These are phyloP conservation scores for Scutellaria galericulata DNA, from an alignment of 257 asterid species.

Conservation along the genomic window DNA sequence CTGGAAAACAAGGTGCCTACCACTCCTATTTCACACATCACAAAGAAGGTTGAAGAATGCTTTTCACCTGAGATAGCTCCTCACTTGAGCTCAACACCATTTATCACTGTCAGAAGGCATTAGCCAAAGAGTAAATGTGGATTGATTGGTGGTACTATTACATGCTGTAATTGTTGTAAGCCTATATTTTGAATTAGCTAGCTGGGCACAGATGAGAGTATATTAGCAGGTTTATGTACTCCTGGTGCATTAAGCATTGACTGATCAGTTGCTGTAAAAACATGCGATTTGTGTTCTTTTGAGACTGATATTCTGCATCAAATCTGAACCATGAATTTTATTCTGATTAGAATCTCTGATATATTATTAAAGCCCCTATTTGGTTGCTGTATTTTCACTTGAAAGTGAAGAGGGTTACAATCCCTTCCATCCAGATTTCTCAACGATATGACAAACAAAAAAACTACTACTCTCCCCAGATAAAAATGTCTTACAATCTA, in stretches of 20 bases:
- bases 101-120: conserved; percentile 50
- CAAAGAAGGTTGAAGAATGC: conserved; percentile 41
- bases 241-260: conserved; percentile 38
- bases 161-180: conserved; percentile 21
- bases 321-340: no score
- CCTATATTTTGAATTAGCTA: not conserved
- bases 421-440: not conserved
- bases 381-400: not conserved
- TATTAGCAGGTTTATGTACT: conserved; percentile 40
- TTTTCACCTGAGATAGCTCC: conserved; percentile 49
- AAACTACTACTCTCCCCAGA: not conserved
- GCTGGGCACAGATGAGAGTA: conserved; percentile 33
- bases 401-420: no score
- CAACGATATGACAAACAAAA: not conserved
- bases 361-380: not conserved
- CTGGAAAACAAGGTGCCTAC: conserved; percentile 57
- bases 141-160: not conserved
- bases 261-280: conserved; percentile 13
- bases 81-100: conserved; percentile 58
- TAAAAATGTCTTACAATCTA: not conserved
- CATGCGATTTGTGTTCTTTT: conserved; percentile 7
- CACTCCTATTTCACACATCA: conserved; percentile 45
- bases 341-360: not conserved
- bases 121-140: conserved; percentile 20
- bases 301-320: no score